phyloP scores from a whole-genome alignment of 345 rosid genomes.

The Sisymbrium irio region DNA sequence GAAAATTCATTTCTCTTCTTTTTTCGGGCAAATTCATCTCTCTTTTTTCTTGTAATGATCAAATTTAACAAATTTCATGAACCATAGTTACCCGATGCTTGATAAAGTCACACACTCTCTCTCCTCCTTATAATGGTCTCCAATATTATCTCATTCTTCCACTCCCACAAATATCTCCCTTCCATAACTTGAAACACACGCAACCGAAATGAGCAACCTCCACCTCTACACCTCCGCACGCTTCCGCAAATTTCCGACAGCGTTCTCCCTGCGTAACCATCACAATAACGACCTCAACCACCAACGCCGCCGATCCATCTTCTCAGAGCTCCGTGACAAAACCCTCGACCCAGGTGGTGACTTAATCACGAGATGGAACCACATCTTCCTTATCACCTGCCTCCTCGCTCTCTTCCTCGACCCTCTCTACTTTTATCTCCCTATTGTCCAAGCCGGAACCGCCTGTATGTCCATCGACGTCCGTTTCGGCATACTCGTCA shows the following conservation, averaged over 20 bases:
- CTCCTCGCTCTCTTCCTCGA: slow-evolving; percentile 74
- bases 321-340: slow-evolving; percentile 44
- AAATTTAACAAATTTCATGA: neutral
- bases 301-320: slow-evolving; percentile 20
- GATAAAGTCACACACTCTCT: neutral
- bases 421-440: slow-evolving; percentile 85
- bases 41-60: too few relatives aligned
- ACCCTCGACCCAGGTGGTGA: slow-evolving; percentile 68
- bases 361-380: slow-evolving; percentile 62
- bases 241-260: slow-evolving; percentile 41
- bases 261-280: slow-evolving; percentile 45
- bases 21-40: too few relatives aligned
- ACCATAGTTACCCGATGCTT: neutral
- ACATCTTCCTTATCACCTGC: slow-evolving; percentile 61
- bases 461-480: slow-evolving; percentile 56
- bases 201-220: slow-evolving; percentile 40
- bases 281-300: slow-evolving; percentile 36
- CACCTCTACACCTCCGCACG: slow-evolving; percentile 40
- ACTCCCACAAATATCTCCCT: slow-evolving; percentile 26
- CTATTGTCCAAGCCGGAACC: slow-evolving; percentile 43
- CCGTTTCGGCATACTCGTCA: slow-evolving; percentile 50
- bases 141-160: slow-evolving; percentile 5
- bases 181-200: slow-evolving; percentile 31
- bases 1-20: neutral
- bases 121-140: slow-evolving; percentile 19